Evolutionary conservation across 306 rosid genomes (phyloP).

Genomic region (Corylus heterophylla): DNA sequence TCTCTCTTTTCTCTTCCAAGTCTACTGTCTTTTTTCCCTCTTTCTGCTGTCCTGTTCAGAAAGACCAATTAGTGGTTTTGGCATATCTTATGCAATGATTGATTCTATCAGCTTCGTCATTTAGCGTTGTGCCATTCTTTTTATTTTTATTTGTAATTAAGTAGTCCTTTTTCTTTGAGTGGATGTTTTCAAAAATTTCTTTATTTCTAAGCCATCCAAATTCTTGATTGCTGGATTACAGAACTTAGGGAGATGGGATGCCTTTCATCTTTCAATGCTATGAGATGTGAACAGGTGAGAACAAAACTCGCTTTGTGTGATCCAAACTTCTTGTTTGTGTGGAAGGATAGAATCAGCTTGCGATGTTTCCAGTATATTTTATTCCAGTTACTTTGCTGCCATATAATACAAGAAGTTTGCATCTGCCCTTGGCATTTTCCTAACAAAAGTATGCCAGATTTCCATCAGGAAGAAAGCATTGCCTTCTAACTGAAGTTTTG

Average conservation of each 20-base stretch:
- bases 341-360: constrained; percentile 29
- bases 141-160: constrained; percentile 19
- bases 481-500: constrained; percentile 30
- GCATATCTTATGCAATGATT: too few relatives aligned
- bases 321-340: constrained; percentile 27
- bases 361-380: constrained; percentile 21
- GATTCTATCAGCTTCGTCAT: background rate
- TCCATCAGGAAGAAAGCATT: constrained; percentile 25
- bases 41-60: too few relatives aligned
- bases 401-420: constrained; percentile 22
- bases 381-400: constrained; percentile 8
- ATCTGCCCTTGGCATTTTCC: constrained; percentile 32
- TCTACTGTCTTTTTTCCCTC: too few relatives aligned
- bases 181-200: constrained; percentile 15
- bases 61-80: too few relatives aligned
- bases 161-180: constrained; percentile 16
- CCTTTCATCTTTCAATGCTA: constrained; percentile 47
- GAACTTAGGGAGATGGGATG: constrained; percentile 54
- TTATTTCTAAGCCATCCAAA: constrained; percentile 34
- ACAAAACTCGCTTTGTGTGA: constrained; percentile 34
- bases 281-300: constrained; percentile 66
- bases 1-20: too few relatives aligned
- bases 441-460: constrained; percentile 37
- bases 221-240: constrained; percentile 52
- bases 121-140: constrained; percentile 20